Percentiles rank a stretch among this genome's conserved stretches.
Conservation (phyloP, 2,329 filamentous ascomycete genomes). For the Alternaria burnsii region DNA sequence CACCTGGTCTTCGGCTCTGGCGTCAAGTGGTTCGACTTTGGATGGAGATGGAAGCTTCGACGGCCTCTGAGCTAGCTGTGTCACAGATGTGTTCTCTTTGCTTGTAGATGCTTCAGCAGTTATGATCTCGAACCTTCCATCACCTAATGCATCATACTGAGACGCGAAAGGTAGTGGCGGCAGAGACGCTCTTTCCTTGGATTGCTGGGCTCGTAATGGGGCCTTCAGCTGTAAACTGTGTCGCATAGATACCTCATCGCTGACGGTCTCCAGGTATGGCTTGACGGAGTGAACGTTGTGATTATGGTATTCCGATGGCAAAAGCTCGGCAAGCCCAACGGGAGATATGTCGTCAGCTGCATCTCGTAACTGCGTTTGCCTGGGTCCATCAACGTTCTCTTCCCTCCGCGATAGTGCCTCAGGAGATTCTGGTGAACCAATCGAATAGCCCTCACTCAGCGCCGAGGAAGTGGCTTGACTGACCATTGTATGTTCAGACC, state of each 20-base stretch:
- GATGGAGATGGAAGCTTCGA: neutral
- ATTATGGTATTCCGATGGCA: neutral
- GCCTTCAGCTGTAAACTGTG: too few species aligned
- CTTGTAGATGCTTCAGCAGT: neutral
- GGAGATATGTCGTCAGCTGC: neutral
- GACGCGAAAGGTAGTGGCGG: neutral
- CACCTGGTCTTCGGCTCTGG: neutral
- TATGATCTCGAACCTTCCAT: neutral
- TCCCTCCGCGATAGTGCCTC: neutral
- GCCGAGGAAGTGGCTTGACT: neutral
- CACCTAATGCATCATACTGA: neutral
- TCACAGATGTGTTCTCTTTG: neutral
- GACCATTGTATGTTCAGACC: neutral
- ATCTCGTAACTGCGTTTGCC: slow-evolving; percentile 6
- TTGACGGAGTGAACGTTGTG: neutral
- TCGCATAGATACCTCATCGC: neutral
- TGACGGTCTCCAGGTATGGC: neutral
- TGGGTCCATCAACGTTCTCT: neutral
- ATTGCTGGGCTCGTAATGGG: neutral
- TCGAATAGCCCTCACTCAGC: neutral
- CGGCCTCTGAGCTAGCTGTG: neutral
- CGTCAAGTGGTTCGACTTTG: neutral
- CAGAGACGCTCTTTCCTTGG: neutral
- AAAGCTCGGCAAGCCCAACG: neutral
- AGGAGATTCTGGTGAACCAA: neutral